Base-by-base conservation (phyloP, 2,329 filamentous ascomycete genomes). In the Paraconiothyrium sp. region DNA sequence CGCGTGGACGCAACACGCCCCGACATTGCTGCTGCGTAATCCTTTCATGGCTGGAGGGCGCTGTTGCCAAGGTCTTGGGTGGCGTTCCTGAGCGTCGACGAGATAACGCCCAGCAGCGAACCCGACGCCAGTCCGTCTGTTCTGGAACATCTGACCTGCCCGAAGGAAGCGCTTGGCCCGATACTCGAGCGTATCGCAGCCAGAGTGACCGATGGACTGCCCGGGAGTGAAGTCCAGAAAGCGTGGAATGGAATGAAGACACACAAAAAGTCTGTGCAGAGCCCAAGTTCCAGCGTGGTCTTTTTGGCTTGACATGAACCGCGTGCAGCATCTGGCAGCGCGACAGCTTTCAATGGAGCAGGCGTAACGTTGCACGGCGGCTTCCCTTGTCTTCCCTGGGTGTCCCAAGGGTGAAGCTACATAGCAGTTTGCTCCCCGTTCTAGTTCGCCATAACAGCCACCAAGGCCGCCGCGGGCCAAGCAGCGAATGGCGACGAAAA, bases 51-150 rank as follows among this genome's bases (percentile, higher is more conserved):
- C 59, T 65, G 35, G 51, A 54, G 55, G 66, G 67, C 66, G 66
- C 67, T 52, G 57, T 13, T 72, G 75, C 75, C 76, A 77, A 78
- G 75, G 73, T 50, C 75, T 78, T 77, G 74, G 74, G 67, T 73
- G 75, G 75, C 75, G 68, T 64, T 69, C 70, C 70, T 68, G 58
- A 59, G 57, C 59, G 71, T 48, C 60, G 44, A 58, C 37, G 59
- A 61, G 62, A 62, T 65, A 58, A 61, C 60, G 73, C 74, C 74
- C 65, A 76, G 73, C 44, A 56, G 59, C 61, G 57, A 58, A 60
- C 59, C 67, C 61, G 59, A 67, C 66, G 67, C 69, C 67, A 62
- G 67, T 64, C 67, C 72, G 63, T 68, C 51, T 64, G 68, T 77
- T 78, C 75, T 73, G 65, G 72, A 77, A 75, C 71, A 48, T 56